phyloP scores from a whole-genome alignment of 306 rosid species.

The Abrus pulchellus region DNA sequence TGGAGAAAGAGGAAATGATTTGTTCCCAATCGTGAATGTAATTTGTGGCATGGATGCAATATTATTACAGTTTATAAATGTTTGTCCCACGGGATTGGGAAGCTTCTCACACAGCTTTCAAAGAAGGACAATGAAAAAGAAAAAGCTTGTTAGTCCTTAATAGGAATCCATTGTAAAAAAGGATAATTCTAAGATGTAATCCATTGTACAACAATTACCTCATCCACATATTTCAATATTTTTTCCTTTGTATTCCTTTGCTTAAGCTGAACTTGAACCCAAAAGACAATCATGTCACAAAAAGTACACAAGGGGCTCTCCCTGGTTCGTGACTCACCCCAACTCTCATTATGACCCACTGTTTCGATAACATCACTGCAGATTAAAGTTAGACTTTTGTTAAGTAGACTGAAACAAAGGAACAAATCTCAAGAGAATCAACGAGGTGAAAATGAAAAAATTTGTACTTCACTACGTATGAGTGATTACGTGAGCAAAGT shows the following conservation, averaged over 20 bases:
- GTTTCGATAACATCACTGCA: conserved; percentile 49
- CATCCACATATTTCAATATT: conserved; percentile 61
- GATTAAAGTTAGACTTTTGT: conserved; percentile 16
- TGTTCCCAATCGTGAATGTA: conserved; percentile 68
- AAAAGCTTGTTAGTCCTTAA: conserved; percentile 22
- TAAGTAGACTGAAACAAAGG: conserved; percentile 17
- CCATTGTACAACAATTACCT: conserved; percentile 53
- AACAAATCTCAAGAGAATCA: conserved; percentile 3
- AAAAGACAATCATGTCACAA: conserved; percentile 47
- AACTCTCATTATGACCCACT: conserved; percentile 48
- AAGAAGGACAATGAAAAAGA: conserved; percentile 7
- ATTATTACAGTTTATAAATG: conserved; percentile 65
- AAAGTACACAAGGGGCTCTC: conserved; percentile 53
- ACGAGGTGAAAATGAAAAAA: conserved; percentile 21
- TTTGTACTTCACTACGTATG: conserved; percentile 53
- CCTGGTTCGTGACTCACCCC: conserved; percentile 41
- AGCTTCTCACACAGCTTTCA: conserved; percentile 75
- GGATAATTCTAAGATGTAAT: background rate
- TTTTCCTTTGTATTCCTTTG: conserved; percentile 63
- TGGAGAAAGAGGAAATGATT: conserved; percentile 70
- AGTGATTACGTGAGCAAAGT: conserved; percentile 56
- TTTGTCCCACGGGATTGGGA: conserved; percentile 70
- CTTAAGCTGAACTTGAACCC: conserved; percentile 73
- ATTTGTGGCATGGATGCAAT: conserved; percentile 62
- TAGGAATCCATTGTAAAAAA: background rate